Conservation (phyloP, 2,329 filamentous ascomycete genomes). For the Fusarium solani-melongenae region DNA sequence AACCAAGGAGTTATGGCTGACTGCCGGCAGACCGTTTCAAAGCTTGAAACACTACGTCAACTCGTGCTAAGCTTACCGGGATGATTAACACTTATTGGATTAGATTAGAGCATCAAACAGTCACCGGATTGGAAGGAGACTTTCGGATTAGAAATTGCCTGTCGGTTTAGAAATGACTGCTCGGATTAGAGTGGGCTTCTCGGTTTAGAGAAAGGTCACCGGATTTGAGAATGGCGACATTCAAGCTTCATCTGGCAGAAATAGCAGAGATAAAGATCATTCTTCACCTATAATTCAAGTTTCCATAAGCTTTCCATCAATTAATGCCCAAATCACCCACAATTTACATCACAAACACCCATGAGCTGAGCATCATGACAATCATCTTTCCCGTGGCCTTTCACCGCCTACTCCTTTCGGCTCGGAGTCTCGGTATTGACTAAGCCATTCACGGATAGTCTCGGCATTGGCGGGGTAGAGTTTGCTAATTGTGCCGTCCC, state of each 20-base stretch:
- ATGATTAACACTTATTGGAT: neutral
- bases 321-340: neutral
- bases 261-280: neutral
- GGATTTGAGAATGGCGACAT: neutral
- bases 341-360: neutral
- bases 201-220: neutral
- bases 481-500: slow-evolving; percentile 31
- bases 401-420: slow-evolving; percentile 19
- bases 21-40: neutral
- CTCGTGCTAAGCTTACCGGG: neutral
- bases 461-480: slow-evolving; percentile 47
- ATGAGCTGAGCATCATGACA: neutral
- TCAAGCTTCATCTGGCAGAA: neutral
- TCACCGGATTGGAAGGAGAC: neutral
- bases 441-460: slow-evolving; percentile 38
- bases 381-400: neutral
- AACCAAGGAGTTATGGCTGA: too few relatives aligned
- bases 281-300: neutral
- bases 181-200: neutral
- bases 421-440: slow-evolving; percentile 26
- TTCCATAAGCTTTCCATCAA: neutral
- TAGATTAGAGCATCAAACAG: neutral
- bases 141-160: neutral
- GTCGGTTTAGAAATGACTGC: neutral
- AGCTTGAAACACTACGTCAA: neutral